These are phyloP conservation scores for Wallacemonas rigidus DNA, from an alignment of 208 protist genomes.

Conservation along the genomic window DNA sequence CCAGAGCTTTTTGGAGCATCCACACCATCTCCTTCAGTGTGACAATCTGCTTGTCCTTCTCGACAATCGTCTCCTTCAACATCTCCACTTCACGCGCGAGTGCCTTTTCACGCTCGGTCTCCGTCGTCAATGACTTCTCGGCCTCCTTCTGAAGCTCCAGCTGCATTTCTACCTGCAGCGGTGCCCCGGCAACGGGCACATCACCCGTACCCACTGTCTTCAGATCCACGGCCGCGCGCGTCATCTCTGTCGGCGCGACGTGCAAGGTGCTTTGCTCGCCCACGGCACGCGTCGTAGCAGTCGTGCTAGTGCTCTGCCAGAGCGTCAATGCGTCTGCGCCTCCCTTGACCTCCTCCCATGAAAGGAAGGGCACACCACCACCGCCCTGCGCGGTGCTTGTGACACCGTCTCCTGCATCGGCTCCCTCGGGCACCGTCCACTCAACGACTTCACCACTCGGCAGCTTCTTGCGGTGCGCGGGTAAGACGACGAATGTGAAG, in stretches of 20 bases:
- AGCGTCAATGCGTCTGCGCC: conserved; percentile 2
- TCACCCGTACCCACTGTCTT: too few relatives aligned
- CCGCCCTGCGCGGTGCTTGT: too few relatives aligned
- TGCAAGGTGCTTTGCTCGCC: too few relatives aligned
- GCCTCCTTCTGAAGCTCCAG: conserved; percentile 30
- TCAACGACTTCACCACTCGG: neutral
- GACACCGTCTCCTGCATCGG: neutral
- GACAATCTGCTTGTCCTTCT: conserved; percentile 62
- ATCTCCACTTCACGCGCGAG: conserved; percentile 31
- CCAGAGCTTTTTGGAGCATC: conserved; percentile 62
- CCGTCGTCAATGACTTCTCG: conserved; percentile 9
- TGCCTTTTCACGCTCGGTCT: conserved; percentile 20
- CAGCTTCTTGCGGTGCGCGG: neutral
- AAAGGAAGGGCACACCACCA: neutral
- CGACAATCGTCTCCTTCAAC: conserved; percentile 29
- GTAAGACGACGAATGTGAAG: conserved; percentile 12
- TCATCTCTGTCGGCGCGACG: too few relatives aligned
- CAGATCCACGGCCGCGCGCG: too few relatives aligned
- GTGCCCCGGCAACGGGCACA: neutral
- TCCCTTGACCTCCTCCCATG: conserved; percentile 19
- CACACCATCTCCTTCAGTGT: conserved; percentile 67
- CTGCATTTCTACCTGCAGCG: conserved; percentile 27
- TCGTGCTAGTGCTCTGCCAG: neutral
- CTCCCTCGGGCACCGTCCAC: conserved; percentile 5
- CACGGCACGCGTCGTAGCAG: too few relatives aligned